phyloP scores from a whole-genome alignment of 345 rosid species.

The Brassica napus region DNA sequence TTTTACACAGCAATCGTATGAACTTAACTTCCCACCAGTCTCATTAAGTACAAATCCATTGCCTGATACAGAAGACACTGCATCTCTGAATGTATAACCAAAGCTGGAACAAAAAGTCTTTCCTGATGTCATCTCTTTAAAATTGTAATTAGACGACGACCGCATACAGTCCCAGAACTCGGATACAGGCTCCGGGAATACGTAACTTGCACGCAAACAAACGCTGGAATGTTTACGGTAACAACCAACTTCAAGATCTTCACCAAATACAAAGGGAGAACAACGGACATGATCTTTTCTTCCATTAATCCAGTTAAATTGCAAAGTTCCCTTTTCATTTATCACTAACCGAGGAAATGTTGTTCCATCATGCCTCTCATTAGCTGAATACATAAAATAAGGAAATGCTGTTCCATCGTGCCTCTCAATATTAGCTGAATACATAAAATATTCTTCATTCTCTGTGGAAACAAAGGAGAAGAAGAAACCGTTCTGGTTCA shows the following conservation, averaged over 20 bases:
- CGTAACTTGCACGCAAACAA: not conserved
- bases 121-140: not conserved
- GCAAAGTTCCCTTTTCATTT: not conserved
- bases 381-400: too few relatives aligned
- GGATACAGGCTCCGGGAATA: not conserved
- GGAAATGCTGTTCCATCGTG: too few relatives aligned
- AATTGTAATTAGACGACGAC: not conserved
- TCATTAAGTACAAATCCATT: slow-evolving; percentile 8
- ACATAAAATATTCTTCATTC: not conserved
- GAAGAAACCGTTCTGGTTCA: not conserved
- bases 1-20: slow-evolving; percentile 28
- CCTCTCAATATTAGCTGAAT: not conserved
- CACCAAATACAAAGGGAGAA: not conserved
- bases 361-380: not conserved
- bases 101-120: not conserved
- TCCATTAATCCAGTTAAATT: not conserved
- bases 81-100: not conserved
- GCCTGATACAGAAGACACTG: not conserved
- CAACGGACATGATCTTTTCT: not conserved
- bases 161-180: not conserved
- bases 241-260: not conserved
- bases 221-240: not conserved
- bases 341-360: not conserved
- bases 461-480: not conserved
- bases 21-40: slow-evolving; percentile 25